Base-by-base conservation (phyloP, 306 rosid genomes). In the Glycine soja region DNA sequence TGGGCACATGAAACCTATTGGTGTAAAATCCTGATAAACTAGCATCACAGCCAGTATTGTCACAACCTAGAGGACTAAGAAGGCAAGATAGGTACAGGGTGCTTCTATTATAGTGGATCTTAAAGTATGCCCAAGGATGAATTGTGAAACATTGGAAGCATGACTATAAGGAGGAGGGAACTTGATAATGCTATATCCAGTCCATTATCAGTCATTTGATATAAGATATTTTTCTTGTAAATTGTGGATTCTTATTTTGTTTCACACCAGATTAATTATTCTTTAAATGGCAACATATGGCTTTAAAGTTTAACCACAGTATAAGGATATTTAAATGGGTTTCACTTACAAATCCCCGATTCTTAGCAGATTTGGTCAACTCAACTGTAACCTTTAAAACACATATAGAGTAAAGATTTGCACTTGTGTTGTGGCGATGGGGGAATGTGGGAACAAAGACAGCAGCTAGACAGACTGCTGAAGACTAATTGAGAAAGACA, bases 71-170 rank as follows among this genome's bases (percentile, higher is more conserved):
- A 75, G 65, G 72, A 63, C 63, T 53, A 76, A 72, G 63, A 75
- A 57, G 75, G 66, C 38, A 59, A 71, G 61, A 24, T 50, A 68
- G 19, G 8, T 58, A 84, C 24, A 24, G 36, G 10, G 50, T 46
- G 47, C 76, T 80, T 53, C 78, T 54, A 70, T 46, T 34, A 70
- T 42, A 50, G n/a, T 34, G 43, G 63, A 52, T 66, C 80, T 78
- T 14, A 10, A 63, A 62, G 34, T 66, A 53, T 70, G 9, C 38
- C 30, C 52, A 11, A 15, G 68, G 61, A 68, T 79, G 77, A 48
- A 67, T 15, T 5, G 66, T 57, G 59, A 76, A 67, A 83, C 57
- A 40, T 48, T 79, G 43, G 19, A 74, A 36, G 54, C 56, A 71
- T 61, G 6, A 3, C 14, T 38, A 48, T 10, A 13, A 70, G 59